These are phyloP conservation scores for Spathaspora arborariae DNA, from an alignment of 805 yeast genomes.

Conservation along the genomic window DNA sequence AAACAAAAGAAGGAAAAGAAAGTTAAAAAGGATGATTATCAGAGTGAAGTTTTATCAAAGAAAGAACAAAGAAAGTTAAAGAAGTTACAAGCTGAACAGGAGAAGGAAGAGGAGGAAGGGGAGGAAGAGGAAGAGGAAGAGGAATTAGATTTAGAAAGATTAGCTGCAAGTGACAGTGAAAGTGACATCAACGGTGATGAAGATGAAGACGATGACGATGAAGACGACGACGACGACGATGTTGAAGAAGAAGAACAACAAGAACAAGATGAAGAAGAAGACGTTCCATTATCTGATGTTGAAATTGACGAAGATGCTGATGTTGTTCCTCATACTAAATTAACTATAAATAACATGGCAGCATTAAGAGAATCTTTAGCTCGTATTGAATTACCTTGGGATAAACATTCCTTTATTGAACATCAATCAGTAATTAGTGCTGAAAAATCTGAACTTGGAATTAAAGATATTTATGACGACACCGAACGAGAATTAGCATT, in stretches of 20 bases:
- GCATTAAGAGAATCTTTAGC: conserved; percentile 72
- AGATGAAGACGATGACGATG: conserved; percentile 28
- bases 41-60: conserved; percentile 53
- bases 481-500: conserved; percentile 94
- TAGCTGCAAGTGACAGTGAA: conserved; percentile 55
- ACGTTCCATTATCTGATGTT: conserved; percentile 83
- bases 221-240: conserved; percentile 35
- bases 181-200: conserved; percentile 32
- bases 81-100: conserved; percentile 36
- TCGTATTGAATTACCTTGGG: conserved; percentile 63
- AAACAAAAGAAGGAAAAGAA: conserved; percentile 11
- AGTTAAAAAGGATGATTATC: conserved; percentile 25
- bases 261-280: conserved; percentile 66
- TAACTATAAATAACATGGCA: conserved; percentile 82
- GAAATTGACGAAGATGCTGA: conserved; percentile 94
- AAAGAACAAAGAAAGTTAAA: conserved; percentile 61
- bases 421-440: conserved; percentile 70
- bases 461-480: conserved; percentile 90
- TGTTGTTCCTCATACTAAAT: conserved; percentile 85
- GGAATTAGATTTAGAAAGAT: conserved; percentile 46
- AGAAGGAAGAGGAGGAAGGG: conserved; percentile 8
- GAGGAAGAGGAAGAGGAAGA: conserved; percentile 44
- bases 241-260: conserved; percentile 49
- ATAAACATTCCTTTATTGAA: conserved; percentile 72
- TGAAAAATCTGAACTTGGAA: conserved; percentile 57